Evolutionary conservation across 2,329 filamentous ascomycete species (phyloP), one percentile per base, ranked within the genome.

Genomic region (Claviceps cyperi): DNA sequence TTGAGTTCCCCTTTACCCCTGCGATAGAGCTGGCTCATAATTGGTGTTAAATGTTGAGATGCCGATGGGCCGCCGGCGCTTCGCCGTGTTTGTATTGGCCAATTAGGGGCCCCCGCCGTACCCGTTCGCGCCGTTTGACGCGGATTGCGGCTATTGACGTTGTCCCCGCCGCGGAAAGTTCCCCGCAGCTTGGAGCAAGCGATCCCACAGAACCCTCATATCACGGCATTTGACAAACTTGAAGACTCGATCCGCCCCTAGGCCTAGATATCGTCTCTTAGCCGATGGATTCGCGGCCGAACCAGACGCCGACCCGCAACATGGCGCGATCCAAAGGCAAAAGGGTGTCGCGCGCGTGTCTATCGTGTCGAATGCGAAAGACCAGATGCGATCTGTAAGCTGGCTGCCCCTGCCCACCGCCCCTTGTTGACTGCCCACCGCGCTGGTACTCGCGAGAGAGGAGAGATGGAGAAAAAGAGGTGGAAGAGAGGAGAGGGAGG

Each of bases 351-450:
- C 55, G 62, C 40, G 62, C 62, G 6, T 64, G 62, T 51, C 49
- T 63, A 37, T 60, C 61, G 22, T 64, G 62, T 51, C 61, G 62
- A 35, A 54, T 55, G 47, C 59, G 61, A 49, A 63, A 63, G 57
- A 61, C 61, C 32, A 54, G 58, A 57, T 63, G 62, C 45, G 60
- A 64, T 53, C 54, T 64, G 62, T 64, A 57, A 58, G 62, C 45
- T 37, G 40, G 24, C 9, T 32, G 28, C 9, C 28, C 28, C 28
- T 32, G 28, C 9, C 28, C 9, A 11, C 28, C 28, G 28, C 28
- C 28, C 28, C 28, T 7, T 24, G 21, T 32, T 13, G 17, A 9
- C 13, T 28, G 24, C 19, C 35, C 24, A 9, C 32, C 35, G 41
- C 22, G 21, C 21, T 43, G 41, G n/a, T 22, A 24, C 28, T n/a